Base-by-base conservation (phyloP, 495 filamentous ascomycete genomes). In the Penicillium psychrofluorescens region DNA sequence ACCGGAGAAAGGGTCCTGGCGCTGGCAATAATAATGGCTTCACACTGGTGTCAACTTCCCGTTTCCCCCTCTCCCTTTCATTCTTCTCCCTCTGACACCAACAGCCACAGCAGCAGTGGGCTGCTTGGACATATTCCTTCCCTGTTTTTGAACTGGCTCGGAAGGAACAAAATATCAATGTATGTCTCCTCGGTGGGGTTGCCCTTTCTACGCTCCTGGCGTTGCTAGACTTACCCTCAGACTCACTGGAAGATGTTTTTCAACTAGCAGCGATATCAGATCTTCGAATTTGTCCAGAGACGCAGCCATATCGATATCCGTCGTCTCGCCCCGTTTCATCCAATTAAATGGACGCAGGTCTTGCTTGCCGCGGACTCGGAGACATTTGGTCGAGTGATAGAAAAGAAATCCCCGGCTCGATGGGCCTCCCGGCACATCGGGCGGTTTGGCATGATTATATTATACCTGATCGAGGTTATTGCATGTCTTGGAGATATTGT, bases 241-340 rank as follows among this genome's bases (percentile, higher is more conserved):
- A 2, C 8, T 43, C 29, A 0, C 10, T 12, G 10, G 9, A 4
- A 5, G 32, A 8, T 11, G 32, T 8, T 3, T 34, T 7, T 12
- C 32, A 7, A 34, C n/a, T 12, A 34, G 4, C 9, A 10, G 11
- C 39, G n/a, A 61, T 30, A 10, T 41, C 34, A 62, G 29, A 1
- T 43, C 44, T 43, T 65, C 64, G 44, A 58, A 62, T 38, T 61
- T 65, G 30, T 51, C 53, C 29, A 62, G 29, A 37, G 62, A 62
- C 22, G 36, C 33, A 39, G 62, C 56, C 40, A 67, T 30, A 1
- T 54, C 46, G n/a, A 45, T 14, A 8, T 54, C 49, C 40, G 47
- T 40, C 8, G 38, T 35, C 22, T 43, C 2, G 7, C 39, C 38
- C 6, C 41, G 22, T 15, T 46, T 56, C 33, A 50, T 43, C 1